Percentiles rank a stretch among this genome's conserved stretches.
phyloP scores from a whole-genome alignment of 2,329 filamentous ascomycete species.

The Hypoxylon sp. region DNA sequence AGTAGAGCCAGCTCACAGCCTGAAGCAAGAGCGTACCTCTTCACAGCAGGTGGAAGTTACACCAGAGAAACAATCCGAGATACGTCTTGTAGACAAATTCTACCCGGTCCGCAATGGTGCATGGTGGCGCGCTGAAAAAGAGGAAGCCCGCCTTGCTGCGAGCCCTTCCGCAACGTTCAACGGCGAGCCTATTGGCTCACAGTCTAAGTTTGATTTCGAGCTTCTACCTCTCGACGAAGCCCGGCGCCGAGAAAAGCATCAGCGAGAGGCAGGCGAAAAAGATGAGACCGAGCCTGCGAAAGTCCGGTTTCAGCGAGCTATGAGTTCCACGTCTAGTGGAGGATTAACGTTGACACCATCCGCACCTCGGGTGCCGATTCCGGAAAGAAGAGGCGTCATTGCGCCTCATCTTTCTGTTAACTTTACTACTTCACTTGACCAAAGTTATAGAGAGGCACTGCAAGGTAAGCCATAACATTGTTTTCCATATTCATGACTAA shows the following conservation, averaged over 20 bases:
- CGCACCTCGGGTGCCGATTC: conserved; percentile 30
- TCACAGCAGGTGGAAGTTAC: conserved; percentile 10
- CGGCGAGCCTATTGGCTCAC: conserved; percentile 32
- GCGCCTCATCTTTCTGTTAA: conserved; percentile 32
- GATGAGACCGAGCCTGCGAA: conserved; percentile 47
- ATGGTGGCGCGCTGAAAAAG: conserved; percentile 9
- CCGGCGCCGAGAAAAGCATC: conserved; percentile 45
- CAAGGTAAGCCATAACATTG: conserved; percentile 29
- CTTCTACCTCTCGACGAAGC: conserved; percentile 51
- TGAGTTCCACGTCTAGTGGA: conserved; percentile 28
- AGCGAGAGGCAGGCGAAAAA: conserved; percentile 48
- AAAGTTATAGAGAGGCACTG: conserved; percentile 14
- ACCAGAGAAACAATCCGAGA: background rate
- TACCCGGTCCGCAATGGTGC: conserved; percentile 23
- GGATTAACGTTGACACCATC: conserved; percentile 3
- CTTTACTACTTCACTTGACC: conserved; percentile 26
- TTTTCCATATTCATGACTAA: conserved; percentile 14
- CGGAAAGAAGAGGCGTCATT: conserved; percentile 14
- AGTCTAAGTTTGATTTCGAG: conserved; percentile 50
- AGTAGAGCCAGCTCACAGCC: background rate
- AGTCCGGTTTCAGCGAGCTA: conserved; percentile 36
- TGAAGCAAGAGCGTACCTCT: background rate
- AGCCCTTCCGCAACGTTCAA: conserved; percentile 27
- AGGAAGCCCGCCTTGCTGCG: conserved; percentile 9
- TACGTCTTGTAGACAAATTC: conserved; percentile 30